Percentiles rank a stretch among this genome's conserved stretches.
phyloP scores from a whole-genome alignment of 2,329 filamentous ascomycete genomes.

The Exophiala sideris region DNA sequence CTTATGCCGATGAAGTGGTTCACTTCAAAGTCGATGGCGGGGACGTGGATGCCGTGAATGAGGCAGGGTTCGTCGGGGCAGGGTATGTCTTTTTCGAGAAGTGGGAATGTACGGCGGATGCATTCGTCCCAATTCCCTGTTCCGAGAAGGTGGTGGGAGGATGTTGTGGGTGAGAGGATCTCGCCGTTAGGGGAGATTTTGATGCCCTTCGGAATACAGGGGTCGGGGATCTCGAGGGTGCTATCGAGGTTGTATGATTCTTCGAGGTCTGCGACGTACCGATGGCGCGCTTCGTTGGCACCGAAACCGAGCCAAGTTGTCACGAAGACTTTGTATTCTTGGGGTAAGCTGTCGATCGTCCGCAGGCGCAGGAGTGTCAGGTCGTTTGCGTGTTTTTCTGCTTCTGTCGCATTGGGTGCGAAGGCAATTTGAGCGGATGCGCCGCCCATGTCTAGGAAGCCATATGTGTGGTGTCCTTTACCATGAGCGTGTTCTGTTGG shows the following conservation, averaged over 20 bases:
- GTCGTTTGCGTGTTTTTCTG: slow-evolving; percentile 83
- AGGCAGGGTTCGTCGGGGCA: slow-evolving; percentile 83
- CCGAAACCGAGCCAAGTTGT: slow-evolving; percentile 97
- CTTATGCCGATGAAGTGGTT: slow-evolving; percentile 98
- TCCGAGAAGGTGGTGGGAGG: slow-evolving; percentile 57
- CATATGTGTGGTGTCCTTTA: slow-evolving; percentile 89
- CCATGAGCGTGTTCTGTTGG: slow-evolving; percentile 71
- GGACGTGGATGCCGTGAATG: slow-evolving; percentile 85
- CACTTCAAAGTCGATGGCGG: slow-evolving; percentile 92
- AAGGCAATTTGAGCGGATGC: slow-evolving; percentile 98
- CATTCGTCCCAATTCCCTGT: slow-evolving; percentile 88
- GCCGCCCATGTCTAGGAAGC: slow-evolving; percentile 97
- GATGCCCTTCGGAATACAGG: slow-evolving; percentile 79
- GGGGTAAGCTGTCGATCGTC: slow-evolving; percentile 70
- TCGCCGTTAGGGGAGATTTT: slow-evolving; percentile 71
- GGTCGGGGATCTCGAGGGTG: slow-evolving; percentile 73
- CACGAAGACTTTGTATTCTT: slow-evolving; percentile 88
- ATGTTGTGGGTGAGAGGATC: slow-evolving; percentile 40
- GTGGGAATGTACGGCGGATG: slow-evolving; percentile 72
- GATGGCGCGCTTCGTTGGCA: slow-evolving; percentile 84
- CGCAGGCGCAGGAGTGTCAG: slow-evolving; percentile 81
- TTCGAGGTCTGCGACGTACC: slow-evolving; percentile 76
- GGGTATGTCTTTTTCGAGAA: slow-evolving; percentile 83
- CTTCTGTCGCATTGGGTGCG: slow-evolving; percentile 87
- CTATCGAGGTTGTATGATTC: slow-evolving; percentile 60